phyloP scores from a whole-genome alignment of 352 stramenopile genomes.

The Globisporangium ultimum region DNA sequence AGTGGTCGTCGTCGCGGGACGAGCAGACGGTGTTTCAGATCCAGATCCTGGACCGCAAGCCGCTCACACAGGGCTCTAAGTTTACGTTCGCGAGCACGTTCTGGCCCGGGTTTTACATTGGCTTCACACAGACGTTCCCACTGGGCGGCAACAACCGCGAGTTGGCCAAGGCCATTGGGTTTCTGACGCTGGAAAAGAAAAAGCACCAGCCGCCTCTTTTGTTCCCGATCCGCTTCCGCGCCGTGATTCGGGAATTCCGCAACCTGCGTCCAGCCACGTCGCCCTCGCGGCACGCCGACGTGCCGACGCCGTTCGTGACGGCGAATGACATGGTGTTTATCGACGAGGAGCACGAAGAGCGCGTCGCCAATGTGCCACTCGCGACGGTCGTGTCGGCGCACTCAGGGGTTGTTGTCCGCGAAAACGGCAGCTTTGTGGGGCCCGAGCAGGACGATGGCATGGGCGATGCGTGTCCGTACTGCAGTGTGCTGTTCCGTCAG shows the following conservation, averaged over 20 bases:
- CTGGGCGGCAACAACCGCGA: conserved; percentile 40
- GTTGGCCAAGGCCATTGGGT: conserved; percentile 52
- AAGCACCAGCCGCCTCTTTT: conserved; percentile 58
- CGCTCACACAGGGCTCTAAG: conserved; percentile 40
- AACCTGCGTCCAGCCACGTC: conserved; percentile 21
- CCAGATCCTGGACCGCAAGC: conserved; percentile 49
- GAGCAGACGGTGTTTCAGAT: conserved; percentile 65
- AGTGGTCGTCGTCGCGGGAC: conserved; percentile 52
- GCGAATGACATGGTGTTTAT: conserved; percentile 53
- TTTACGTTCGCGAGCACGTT: conserved; percentile 62
- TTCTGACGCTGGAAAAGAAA: conserved; percentile 62
- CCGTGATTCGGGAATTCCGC: conserved; percentile 31
- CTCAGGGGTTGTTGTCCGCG: background rate
- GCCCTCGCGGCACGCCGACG: conserved; percentile 11
- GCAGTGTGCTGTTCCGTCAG: conserved; percentile 33
- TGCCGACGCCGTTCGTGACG: conserved; percentile 42
- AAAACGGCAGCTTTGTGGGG: background rate
- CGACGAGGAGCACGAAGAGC: conserved; percentile 37
- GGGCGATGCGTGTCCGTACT: conserved; percentile 53
- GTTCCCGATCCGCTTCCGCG: conserved; percentile 58
- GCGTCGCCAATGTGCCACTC: conserved; percentile 31
- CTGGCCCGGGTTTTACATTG: conserved; percentile 43
- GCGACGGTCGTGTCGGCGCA: conserved; percentile 18
- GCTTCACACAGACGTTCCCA: conserved; percentile 56
- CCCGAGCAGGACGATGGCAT: conserved; percentile 27